Percentiles rank a stretch among this genome's conserved stretches.
phyloP scores from a whole-genome alignment of 352 stramenopile species.

The Pythium periplocum region DNA sequence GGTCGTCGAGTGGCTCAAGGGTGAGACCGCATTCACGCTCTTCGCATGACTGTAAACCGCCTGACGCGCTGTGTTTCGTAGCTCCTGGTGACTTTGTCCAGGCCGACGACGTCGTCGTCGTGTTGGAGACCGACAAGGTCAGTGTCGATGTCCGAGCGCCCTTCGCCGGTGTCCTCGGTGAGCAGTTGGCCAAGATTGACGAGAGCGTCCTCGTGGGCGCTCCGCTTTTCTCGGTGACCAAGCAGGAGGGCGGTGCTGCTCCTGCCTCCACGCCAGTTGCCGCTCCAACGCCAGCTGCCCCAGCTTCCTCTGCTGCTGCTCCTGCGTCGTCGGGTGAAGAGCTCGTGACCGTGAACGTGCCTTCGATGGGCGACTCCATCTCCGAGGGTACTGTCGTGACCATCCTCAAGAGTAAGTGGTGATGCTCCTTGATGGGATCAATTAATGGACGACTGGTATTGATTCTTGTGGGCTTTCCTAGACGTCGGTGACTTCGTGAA shows the following conservation, averaged over 20 bases:
- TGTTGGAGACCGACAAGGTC: constrained; percentile 99
- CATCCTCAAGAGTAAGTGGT: constrained; percentile 61
- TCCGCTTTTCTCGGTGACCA: constrained; percentile 81
- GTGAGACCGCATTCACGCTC: too few relatives aligned
- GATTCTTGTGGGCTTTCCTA: constrained; percentile 8
- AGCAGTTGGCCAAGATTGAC: constrained; percentile 91
- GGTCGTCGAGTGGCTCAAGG: too few relatives aligned
- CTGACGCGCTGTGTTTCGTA: constrained; percentile 7
- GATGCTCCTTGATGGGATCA: not conserved
- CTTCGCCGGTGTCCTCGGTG: constrained; percentile 87
- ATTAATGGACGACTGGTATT: too few relatives aligned
- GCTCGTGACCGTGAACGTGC: constrained; percentile 78
- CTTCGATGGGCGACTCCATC: constrained; percentile 95
- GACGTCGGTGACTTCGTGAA: constrained; percentile 94
- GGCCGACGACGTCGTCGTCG: constrained; percentile 95
- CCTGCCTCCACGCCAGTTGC: constrained; percentile 4
- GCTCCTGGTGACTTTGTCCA: constrained; percentile 91
- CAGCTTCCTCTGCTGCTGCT: constrained; percentile 17
- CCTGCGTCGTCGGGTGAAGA: constrained; percentile 24
- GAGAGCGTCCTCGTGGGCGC: constrained; percentile 96
- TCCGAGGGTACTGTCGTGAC: constrained; percentile 97
- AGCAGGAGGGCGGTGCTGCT: constrained; percentile 29
- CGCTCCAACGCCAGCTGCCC: constrained; percentile 7
- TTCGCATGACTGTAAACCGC: too few relatives aligned
- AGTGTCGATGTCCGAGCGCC: constrained; percentile 90